Conservation (phyloP, 768 basidiomycete genomes). For the Macrolepiota dolichaula region DNA sequence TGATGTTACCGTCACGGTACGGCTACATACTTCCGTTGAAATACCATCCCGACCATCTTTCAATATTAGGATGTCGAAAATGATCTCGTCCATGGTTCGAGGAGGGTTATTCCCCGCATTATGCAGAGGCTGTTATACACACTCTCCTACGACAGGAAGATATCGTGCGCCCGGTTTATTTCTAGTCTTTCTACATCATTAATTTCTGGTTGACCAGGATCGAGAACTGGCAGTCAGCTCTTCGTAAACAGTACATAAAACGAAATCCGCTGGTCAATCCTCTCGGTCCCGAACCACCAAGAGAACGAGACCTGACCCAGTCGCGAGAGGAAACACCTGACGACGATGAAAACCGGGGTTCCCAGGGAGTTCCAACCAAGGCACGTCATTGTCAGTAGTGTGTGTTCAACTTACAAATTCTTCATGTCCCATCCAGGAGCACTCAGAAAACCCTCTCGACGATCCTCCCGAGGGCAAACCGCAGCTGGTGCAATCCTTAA, state of each 20-base stretch:
- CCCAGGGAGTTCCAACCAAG: slow-evolving; percentile 6
- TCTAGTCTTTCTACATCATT: slow-evolving; percentile 10
- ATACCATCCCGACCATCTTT: slow-evolving; percentile 13
- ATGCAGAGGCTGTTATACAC: slow-evolving; percentile 73
- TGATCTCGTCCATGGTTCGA: slow-evolving; percentile 63
- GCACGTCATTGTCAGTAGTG: background rate
- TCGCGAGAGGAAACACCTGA: slow-evolving; percentile 14
- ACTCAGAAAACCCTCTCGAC: background rate
- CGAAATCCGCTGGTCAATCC: slow-evolving; percentile 71
- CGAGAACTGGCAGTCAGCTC: slow-evolving; percentile 74
- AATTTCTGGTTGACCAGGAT: slow-evolving; percentile 28
- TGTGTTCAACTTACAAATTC: background rate
- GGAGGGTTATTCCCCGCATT: slow-evolving; percentile 61
- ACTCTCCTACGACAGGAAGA: slow-evolving; percentile 78
- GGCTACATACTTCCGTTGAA: slow-evolving; percentile 19
- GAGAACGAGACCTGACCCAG: slow-evolving; percentile 9
- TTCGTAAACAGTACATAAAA: slow-evolving; percentile 75
- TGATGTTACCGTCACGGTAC: slow-evolving; percentile 66
- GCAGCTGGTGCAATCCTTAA: background rate
- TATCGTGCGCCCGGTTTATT: slow-evolving; percentile 48
- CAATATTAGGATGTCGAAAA: slow-evolving; percentile 68
- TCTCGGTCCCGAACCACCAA: slow-evolving; percentile 58
- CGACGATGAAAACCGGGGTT: background rate
- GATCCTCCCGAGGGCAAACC: background rate
- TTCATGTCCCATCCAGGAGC: background rate